Base-by-base conservation (phyloP, 345 rosid species). In the Melastoma malabathricum region DNA sequence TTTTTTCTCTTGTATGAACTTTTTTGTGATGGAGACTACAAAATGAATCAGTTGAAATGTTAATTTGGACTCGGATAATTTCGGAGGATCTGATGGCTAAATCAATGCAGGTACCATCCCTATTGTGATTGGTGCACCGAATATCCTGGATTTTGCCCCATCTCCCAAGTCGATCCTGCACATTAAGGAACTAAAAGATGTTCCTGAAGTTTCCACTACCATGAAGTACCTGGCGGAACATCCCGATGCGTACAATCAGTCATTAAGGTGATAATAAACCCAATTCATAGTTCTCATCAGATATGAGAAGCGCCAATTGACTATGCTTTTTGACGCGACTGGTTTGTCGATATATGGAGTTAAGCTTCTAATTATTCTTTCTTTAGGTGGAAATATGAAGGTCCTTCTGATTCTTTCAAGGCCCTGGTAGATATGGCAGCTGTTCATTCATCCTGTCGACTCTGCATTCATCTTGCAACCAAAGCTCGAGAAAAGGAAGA, bases 361-460 rank as follows among this genome's bases (percentile, higher is more conserved):
- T 8, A 18, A 14, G 18, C 34, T 41, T 23, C 65, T 47, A 25
- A 25, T 19, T 43, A 58, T 44, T 16, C 39, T 27, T 44, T 71
- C 16, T 34, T 65, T 61, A 87, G 97, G 73, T 92, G 98, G 98
- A 92, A 92, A 69, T 77, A 80, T 6, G 83, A 92, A 43, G 95
- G 98, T n/a, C 98, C 96, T 20, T 79, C 86, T 9, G 90, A 87
- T 68, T 77, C 90, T 60, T 92, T 87, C 75, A 92, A 84, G 73
- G 97, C 98, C 55, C 87, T 92, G 17, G 80, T 92, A 57, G 98
- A 92, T 71, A 87, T 87, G 98, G 86, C 97, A 25, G 90, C 86
- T 3, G 97, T 87, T 18, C 97, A 92, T 55, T 92, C 97, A 46
- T 84, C 98, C n/a, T 92, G 98, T 56, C 95, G 97, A n/a, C 88